phyloP scores from a whole-genome alignment of 202 grass and related monocot species.

The Digitaria exilis region DNA sequence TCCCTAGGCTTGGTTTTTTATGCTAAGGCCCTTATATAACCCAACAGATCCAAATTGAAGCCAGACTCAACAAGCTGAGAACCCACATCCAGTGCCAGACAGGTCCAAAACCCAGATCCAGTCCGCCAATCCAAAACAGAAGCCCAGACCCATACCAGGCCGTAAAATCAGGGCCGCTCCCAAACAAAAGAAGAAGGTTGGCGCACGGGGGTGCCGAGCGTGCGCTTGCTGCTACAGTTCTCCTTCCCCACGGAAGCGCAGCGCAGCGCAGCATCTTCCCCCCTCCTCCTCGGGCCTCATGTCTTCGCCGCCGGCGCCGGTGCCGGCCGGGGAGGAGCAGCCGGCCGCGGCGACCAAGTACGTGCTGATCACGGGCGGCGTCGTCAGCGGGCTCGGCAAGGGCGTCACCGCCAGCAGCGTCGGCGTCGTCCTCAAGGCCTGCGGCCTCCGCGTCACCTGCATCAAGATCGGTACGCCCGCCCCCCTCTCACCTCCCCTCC shows the following conservation, averaged over 20 bases:
- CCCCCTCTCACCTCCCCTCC: background rate
- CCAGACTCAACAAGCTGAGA: too few relatives aligned
- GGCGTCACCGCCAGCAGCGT: slow-evolving; percentile 90
- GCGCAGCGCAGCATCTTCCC: background rate
- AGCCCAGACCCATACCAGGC: background rate
- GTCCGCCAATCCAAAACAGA: background rate
- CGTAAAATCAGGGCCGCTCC: background rate
- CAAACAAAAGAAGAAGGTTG: background rate
- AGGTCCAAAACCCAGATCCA: background rate
- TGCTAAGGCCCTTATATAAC: too few relatives aligned
- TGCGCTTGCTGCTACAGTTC: slow-evolving; percentile 7
- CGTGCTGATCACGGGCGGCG: slow-evolving; percentile 85
- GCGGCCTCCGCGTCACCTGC: slow-evolving; percentile 88
- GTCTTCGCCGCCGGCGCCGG: slow-evolving; percentile 7
- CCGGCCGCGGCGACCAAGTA: slow-evolving; percentile 64
- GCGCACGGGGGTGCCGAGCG: background rate
- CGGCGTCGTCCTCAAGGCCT: slow-evolving; percentile 91
- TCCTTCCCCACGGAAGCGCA: background rate
- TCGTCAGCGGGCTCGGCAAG: slow-evolving; percentile 93
- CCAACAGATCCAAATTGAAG: background rate
- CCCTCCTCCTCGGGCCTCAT: background rate
- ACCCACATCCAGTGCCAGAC: too few relatives aligned
- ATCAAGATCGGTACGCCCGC: slow-evolving; percentile 78
- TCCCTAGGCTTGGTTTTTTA: too few relatives aligned
- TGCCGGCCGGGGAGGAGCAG: slow-evolving; percentile 9